Base-by-base conservation (phyloP, 352 stramenopile species). In the Phytophthora europaea region DNA sequence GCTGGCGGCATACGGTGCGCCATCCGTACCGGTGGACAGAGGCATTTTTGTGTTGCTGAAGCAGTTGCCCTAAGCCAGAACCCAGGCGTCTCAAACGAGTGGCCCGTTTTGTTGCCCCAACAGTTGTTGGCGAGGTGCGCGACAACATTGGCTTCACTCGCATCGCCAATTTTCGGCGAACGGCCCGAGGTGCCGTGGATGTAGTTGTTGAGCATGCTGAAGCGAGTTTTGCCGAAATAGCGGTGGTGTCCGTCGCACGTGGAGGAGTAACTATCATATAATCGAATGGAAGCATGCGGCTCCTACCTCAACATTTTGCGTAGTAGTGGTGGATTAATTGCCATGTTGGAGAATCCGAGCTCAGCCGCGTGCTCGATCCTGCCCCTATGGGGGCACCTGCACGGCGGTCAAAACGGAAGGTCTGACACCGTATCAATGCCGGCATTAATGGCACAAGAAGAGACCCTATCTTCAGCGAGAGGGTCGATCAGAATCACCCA, bases 231-330 rank as follows among this genome's bases (percentile, higher is more conserved):
- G 20, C 61, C 67, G 34, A 54, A 13, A 76, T 57, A 86, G 65
- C 84, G 84, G 67, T 86, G 79, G 52, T 57, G 73, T 15, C 77
- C 76, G 15, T 86, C 76, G 60, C 79, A 86, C 10, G 79, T n/a
- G n/a, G n/a, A n/a, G n/a, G n/a, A n/a, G n/a, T n/a, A n/a, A n/a
- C 48, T 56, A 40, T 5, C 36, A n/a, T 48, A 47, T 2, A 69
- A 36, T 69, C 38, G 9, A 69, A 62, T 18, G 51, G 52, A 3
- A 10, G 45, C 61, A 20, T 43, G 6, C 4, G 8, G 10, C 45
- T 34, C 2, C 34, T 22, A 10, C 45, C 59, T 23, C 45, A 48
- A 31, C 16, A 65, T 15, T 56, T 50, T 66, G 59, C 18, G 15
- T 23, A 38, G 23, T 23, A 63, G 15, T 63, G 23, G 34, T 53